These are phyloP conservation scores for Erodium moschatum DNA, from an alignment of 441 rosid genomes.

Conservation along the genomic window DNA sequence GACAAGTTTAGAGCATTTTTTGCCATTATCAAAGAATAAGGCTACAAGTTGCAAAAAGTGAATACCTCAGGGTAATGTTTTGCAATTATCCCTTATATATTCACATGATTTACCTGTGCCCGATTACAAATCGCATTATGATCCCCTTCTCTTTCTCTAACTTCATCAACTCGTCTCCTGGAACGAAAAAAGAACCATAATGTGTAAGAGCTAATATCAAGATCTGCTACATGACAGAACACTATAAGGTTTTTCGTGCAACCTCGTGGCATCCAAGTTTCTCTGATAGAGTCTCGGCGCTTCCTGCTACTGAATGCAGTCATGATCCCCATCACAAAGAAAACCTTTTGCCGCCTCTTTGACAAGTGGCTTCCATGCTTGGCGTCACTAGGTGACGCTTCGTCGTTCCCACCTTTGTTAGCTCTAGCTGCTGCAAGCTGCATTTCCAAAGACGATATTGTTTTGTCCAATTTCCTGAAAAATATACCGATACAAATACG, in stretches of 20 bases:
- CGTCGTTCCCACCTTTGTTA: constrained; percentile 19
- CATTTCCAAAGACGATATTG: constrained; percentile 57
- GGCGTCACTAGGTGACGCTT: constrained; percentile 30
- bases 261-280: constrained; percentile 82
- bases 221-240: not conserved
- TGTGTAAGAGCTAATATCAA: not conserved
- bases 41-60: too few relatives aligned
- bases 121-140: constrained; percentile 76
- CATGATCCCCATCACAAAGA: constrained; percentile 72
- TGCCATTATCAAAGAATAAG: too few relatives aligned
- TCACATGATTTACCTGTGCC: constrained; percentile 35
- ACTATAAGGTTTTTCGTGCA: not conserved
- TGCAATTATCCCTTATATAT: not conserved
- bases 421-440: constrained; percentile 44
- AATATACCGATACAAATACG: not conserved
- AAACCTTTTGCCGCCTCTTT: constrained; percentile 36
- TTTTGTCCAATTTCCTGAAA: constrained; percentile 32
- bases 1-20: too few relatives aligned
- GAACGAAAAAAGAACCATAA: not conserved
- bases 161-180: constrained; percentile 57
- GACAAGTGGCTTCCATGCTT: not conserved
- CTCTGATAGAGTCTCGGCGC: constrained; percentile 62
- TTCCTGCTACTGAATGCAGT: constrained; percentile 87
- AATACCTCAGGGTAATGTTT: too few relatives aligned
- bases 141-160: constrained; percentile 75